These are phyloP conservation scores for Melocanna baccifera DNA, from an alignment of 176 grass and related monocot species.

Conservation along the genomic window DNA sequence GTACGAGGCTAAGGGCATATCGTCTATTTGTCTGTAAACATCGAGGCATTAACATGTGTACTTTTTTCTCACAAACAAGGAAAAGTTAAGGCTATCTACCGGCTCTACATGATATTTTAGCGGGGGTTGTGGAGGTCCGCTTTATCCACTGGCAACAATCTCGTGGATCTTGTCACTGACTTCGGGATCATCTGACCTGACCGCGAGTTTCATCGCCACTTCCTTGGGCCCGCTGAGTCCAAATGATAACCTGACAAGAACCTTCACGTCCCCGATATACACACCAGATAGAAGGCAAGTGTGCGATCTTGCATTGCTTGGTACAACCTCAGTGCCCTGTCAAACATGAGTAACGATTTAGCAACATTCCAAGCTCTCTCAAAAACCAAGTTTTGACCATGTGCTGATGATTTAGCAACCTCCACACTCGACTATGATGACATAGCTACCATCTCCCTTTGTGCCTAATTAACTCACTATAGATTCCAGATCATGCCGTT, in stretches of 20 bases:
- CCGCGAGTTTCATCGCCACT: constrained; percentile 94
- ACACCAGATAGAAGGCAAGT: constrained; percentile 82
- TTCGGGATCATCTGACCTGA: constrained; percentile 83
- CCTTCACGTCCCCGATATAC: constrained; percentile 67
- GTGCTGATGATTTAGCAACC: background rate
- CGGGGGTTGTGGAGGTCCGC: background rate
- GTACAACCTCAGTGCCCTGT: constrained; percentile 86
- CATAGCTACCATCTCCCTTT: background rate
- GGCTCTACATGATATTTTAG: constrained; percentile 24
- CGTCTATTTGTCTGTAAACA: background rate
- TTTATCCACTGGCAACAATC: constrained; percentile 74
- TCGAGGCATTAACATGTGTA: background rate
- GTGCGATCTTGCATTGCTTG: constrained; percentile 87
- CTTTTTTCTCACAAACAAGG: background rate
- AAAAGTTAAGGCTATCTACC: constrained; percentile 30
- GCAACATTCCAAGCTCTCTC: background rate
- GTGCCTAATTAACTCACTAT: background rate
- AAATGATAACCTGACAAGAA: constrained; percentile 80
- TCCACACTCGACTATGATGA: background rate
- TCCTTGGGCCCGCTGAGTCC: constrained; percentile 84
- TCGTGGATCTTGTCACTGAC: constrained; percentile 84
- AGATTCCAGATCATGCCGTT: background rate
- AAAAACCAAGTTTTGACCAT: background rate
- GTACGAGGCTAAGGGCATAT: background rate
- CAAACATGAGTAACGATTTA: constrained; percentile 20